phyloP scores from a whole-genome alignment of 805 yeast genomes.

The Ogataea naganishii region DNA sequence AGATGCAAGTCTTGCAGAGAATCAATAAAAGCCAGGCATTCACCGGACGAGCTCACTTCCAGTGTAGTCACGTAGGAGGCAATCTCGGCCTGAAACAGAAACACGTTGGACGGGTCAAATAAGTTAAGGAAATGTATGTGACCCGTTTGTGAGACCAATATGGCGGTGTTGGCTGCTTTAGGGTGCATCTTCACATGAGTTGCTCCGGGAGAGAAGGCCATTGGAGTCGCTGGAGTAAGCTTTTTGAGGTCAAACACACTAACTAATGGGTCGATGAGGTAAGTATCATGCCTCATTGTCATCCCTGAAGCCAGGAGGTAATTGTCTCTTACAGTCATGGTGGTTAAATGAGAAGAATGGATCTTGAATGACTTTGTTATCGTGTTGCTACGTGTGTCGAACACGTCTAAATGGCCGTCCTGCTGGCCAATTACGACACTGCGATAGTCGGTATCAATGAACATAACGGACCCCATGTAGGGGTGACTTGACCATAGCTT shows the following conservation, averaged over 20 bases:
- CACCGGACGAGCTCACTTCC: slow-evolving; percentile 65
- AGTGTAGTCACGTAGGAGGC: slow-evolving; percentile 35
- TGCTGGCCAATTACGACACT: slow-evolving; percentile 49
- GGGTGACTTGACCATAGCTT: slow-evolving; percentile 25
- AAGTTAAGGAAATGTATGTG: slow-evolving; percentile 82
- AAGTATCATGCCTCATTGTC: slow-evolving; percentile 51
- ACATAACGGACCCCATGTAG: slow-evolving; percentile 36
- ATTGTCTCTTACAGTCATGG: slow-evolving; percentile 56
- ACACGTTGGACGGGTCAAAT: slow-evolving; percentile 63
- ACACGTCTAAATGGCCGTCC: slow-evolving; percentile 54
- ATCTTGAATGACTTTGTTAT: slow-evolving; percentile 47
- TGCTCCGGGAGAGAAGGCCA: slow-evolving; percentile 88
- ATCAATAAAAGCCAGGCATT: slow-evolving; percentile 64
- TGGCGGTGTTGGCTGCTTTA: slow-evolving; percentile 64
- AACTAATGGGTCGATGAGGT: slow-evolving; percentile 69
- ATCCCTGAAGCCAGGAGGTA: slow-evolving; percentile 77
- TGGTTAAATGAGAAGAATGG: slow-evolving; percentile 54
- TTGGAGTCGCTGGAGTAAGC: slow-evolving; percentile 64
- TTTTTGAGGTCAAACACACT: slow-evolving; percentile 73
- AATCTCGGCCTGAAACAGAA: slow-evolving; percentile 59
- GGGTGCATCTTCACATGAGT: slow-evolving; percentile 81
- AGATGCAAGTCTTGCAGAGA: slow-evolving; percentile 51
- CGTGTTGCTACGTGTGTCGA: slow-evolving; percentile 44
- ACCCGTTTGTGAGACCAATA: slow-evolving; percentile 69
- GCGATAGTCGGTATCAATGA: slow-evolving; percentile 42